Evolutionary conservation across 2,329 filamentous ascomycete genomes (phyloP).

Genomic region (Colletotrichum filicis): DNA sequence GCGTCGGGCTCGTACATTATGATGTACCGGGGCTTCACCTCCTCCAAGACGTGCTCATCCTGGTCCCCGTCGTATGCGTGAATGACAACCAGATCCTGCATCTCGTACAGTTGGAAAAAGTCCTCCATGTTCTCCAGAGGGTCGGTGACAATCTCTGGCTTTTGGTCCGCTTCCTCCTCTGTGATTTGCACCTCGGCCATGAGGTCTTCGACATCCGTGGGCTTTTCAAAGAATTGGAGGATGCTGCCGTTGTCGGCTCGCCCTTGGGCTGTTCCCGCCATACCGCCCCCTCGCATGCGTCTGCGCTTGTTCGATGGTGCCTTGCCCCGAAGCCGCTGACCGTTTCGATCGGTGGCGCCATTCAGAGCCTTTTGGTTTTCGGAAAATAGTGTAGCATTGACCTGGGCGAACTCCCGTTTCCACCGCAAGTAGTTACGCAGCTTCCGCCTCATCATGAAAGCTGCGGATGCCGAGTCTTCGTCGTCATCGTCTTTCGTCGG

Average conservation of each 20-base stretch:
- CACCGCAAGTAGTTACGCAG: constrained; percentile 88
- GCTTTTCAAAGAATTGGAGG: constrained; percentile 82
- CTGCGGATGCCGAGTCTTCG: constrained; percentile 74
- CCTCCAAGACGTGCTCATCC: constrained; percentile 96
- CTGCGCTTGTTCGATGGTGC: constrained; percentile 87
- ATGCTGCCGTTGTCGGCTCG: constrained; percentile 80
- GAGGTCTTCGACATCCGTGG: constrained; percentile 82
- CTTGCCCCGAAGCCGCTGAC: constrained; percentile 65
- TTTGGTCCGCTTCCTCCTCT: constrained; percentile 79
- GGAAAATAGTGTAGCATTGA: constrained; percentile 81
- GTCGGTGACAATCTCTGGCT: constrained; percentile 79
- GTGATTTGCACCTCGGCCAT: constrained; percentile 87
- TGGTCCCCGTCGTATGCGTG: constrained; percentile 96
- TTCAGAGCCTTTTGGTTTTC: constrained; percentile 84
- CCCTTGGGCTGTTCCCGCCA: constrained; percentile 64
- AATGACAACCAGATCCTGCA: constrained; percentile 87
- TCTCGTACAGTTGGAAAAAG: constrained; percentile 90
- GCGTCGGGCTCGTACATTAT: constrained; percentile 99
- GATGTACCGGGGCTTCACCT: constrained; percentile 91
- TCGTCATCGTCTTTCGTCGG: constrained; percentile 54
- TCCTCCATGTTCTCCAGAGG: constrained; percentile 92
- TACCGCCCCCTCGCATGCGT: constrained; percentile 82
- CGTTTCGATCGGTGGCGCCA: constrained; percentile 68
- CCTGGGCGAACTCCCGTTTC: constrained; percentile 89
- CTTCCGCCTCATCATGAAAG: constrained; percentile 90